These are phyloP conservation scores for Sonneratia alba DNA, from an alignment of 345 rosid genomes.

Conservation along the genomic window DNA sequence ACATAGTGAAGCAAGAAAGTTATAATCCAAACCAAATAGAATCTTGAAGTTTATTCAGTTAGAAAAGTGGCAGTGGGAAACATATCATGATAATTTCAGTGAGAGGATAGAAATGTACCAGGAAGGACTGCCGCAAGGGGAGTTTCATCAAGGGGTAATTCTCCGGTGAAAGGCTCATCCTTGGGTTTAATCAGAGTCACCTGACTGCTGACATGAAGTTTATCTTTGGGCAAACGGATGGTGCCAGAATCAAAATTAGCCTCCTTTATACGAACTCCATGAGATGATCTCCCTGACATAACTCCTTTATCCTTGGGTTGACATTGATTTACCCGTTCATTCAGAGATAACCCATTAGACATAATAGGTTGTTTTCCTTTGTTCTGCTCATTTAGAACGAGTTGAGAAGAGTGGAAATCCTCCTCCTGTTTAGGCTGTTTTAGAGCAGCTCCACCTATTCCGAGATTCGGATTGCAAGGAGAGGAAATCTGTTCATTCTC, in stretches of 20 bases:
- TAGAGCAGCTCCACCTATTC: conserved; percentile 17
- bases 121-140: conserved; percentile 45
- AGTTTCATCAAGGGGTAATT: conserved; percentile 24
- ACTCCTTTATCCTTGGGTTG: conserved; percentile 25
- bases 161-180: conserved; percentile 48
- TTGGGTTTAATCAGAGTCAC: conserved; percentile 28
- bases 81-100: not conserved
- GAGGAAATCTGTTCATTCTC: conserved; percentile 24
- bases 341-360: not conserved
- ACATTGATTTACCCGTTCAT: conserved; percentile 8
- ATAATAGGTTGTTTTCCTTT: conserved; percentile 15
- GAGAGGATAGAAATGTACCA: conserved; percentile 25
- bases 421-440: conserved; percentile 28
- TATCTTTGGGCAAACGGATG: not conserved
- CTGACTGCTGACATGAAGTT: conserved; percentile 13
- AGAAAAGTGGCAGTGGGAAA: not conserved
- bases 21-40: not conserved
- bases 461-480: conserved; percentile 14
- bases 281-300: conserved; percentile 26
- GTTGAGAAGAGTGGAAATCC: conserved; percentile 14
- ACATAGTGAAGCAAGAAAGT: not conserved
- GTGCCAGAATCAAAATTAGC: conserved; percentile 12
- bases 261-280: conserved; percentile 24
- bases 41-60: not conserved
- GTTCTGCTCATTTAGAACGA: conserved; percentile 13